Conservation (phyloP, 257 asterid species). For the Haberlea rhodopensis region DNA sequence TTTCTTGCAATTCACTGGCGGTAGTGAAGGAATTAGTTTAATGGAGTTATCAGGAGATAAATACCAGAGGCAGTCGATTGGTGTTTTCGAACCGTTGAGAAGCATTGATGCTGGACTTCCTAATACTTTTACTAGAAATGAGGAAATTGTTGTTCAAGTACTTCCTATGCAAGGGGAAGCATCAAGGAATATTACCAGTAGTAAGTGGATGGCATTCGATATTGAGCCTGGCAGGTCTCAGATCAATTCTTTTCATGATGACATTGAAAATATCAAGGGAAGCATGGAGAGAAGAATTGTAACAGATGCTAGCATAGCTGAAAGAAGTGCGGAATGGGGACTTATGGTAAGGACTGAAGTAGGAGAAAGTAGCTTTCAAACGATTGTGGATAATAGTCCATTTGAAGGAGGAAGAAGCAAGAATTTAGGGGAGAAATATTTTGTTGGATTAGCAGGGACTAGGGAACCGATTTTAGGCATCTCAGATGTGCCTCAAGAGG, state of each 20-base stretch:
- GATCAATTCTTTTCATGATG: conserved; percentile 18
- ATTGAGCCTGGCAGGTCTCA: conserved; percentile 19
- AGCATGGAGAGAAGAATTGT: conserved; percentile 21
- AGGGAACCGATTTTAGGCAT: background rate
- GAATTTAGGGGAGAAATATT: conserved; percentile 43
- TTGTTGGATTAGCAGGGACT: background rate
- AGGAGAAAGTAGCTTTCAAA: conserved; percentile 59
- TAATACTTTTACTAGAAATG: conserved; percentile 21
- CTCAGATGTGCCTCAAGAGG: conserved; percentile 90
- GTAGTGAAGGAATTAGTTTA: conserved; percentile 15
- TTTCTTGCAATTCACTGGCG: conserved; percentile 13
- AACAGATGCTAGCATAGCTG: conserved; percentile 44
- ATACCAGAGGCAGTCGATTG: conserved; percentile 36
- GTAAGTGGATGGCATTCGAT: conserved; percentile 81
- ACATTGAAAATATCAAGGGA: conserved; percentile 12
- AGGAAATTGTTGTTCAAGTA: conserved; percentile 32
- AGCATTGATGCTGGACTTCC: conserved; percentile 24
- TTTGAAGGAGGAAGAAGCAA: conserved; percentile 46
- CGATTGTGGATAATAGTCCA: conserved; percentile 31
- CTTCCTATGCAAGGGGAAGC: conserved; percentile 33
- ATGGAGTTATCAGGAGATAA: conserved; percentile 45
- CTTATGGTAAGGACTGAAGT: conserved; percentile 59
- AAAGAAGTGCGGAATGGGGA: conserved; percentile 90
- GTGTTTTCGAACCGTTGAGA: conserved; percentile 47
- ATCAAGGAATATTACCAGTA: conserved; percentile 23